Base-by-base conservation (phyloP, 345 rosid genomes). In the Cardamine chenopodiifolia region DNA sequence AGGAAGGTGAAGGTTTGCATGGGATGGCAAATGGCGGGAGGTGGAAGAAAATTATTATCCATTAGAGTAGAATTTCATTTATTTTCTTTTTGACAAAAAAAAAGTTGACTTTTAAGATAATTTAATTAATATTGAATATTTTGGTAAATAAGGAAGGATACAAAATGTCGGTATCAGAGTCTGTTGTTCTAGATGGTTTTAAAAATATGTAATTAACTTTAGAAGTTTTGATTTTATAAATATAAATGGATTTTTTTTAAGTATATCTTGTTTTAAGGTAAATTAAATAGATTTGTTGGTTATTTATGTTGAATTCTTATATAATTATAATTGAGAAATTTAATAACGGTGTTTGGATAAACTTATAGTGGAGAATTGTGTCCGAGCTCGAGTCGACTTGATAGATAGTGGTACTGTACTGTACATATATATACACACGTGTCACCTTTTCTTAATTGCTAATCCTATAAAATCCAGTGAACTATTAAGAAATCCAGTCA, bases 11-110 rank as follows among this genome's bases (percentile, higher is more conserved):
- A 6, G 17, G 4, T 25, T 39, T 72, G 70, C 76, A 72, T 72
- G 76, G 32, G 55, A 52, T 19, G 76, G 76, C 62, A 72, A 72
- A 60, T 72, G 76, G 76, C 76, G 62, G 70, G 70, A 54, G 47
- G 32, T n/a, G 62, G 50, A 45, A 45, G 50, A 45, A 45, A 45
- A 2, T 17, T 45, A 2, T 25, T 53, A 53, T 53, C 58, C 34
- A 22, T 23, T 23, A 2, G 40, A 35, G 4, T 35, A 10, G 40
- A 11, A 10, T 10, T 35, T 35, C 13, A 11, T 35, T 35, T 9
- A 35, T 40, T 40, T 40, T 14, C 4, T 40, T 40, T 14, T 12
- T 13, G n/a, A 39, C 15, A 39, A 14, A 40, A 13, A 14, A 35
- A 35, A 35, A 3, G 13, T 35, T 10, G 40, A 35, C 40, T 35